Conservation (phyloP, 768 basidiomycete species). For the Tephrocybe sp. region DNA sequence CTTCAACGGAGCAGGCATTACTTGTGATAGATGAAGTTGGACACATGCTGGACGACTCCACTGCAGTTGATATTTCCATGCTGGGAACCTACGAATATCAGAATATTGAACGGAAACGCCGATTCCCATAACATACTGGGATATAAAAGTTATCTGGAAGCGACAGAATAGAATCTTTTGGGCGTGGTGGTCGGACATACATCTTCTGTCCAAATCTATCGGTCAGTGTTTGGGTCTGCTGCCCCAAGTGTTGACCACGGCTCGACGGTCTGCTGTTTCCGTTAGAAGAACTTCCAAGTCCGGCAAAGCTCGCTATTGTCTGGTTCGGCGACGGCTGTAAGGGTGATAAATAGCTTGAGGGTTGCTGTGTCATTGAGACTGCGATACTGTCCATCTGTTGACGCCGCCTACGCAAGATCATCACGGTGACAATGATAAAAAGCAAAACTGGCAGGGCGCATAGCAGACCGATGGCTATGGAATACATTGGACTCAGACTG, state of each 20-base stretch:
- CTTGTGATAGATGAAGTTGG: constrained; percentile 15
- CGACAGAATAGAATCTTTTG: constrained; percentile 5
- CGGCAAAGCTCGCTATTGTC: constrained; percentile 9
- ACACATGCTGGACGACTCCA: constrained; percentile 19
- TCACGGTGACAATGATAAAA: neutral
- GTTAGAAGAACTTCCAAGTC: constrained; percentile 2
- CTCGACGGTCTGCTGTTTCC: neutral
- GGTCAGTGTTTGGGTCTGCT: neutral
- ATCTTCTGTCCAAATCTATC: neutral
- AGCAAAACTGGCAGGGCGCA: constrained; percentile 7
- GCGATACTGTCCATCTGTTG: neutral
- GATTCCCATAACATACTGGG: constrained; percentile 5
- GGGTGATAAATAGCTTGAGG: constrained; percentile 5
- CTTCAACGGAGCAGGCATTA: no score
- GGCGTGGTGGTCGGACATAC: neutral
- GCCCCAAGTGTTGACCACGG: neutral
- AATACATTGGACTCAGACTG: constrained; percentile 4
- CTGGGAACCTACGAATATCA: constrained; percentile 3
- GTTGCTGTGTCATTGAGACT: neutral
- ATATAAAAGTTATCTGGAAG: constrained; percentile 15
- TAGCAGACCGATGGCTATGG: constrained; percentile 14
- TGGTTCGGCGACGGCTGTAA: constrained; percentile 1
- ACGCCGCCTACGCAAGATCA: constrained; percentile 6
- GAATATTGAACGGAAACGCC: neutral
- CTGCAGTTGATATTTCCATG: constrained; percentile 19